Conservation (phyloP, 257 asterid genomes). For the Nicotiana tomentosiformis region DNA sequence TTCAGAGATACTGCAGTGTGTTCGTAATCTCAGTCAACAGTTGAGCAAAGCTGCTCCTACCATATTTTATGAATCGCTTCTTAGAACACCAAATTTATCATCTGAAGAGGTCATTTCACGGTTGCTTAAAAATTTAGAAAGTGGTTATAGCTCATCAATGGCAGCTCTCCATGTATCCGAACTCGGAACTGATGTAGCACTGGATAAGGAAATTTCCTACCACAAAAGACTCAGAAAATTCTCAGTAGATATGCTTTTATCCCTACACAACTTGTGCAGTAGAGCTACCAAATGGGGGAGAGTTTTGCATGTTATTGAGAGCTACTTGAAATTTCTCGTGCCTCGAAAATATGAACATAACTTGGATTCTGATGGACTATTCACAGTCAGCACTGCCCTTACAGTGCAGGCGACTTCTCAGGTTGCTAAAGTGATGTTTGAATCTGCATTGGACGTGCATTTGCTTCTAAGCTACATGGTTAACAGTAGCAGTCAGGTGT, state of each 20-base stretch:
- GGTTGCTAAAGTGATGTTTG: conserved; percentile 84
- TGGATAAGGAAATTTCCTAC: conserved; percentile 67
- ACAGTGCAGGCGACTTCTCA: conserved; percentile 83
- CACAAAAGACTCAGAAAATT: conserved; percentile 82
- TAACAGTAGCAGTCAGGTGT: conserved; percentile 87
- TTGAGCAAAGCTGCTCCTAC: conserved; percentile 86
- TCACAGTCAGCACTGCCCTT: conserved; percentile 43
- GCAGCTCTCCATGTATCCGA: conserved; percentile 55
- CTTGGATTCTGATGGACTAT: conserved; percentile 33
- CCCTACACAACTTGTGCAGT: conserved; percentile 57
- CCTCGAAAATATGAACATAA: conserved; percentile 62
- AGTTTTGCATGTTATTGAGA: conserved; percentile 66
- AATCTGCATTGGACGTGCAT: conserved; percentile 72
- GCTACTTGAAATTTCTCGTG: conserved; percentile 66
- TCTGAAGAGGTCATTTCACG: conserved; percentile 75
- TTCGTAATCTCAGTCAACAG: conserved; percentile 66
- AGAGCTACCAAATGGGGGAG: conserved; percentile 73
- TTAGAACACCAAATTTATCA: conserved; percentile 46
- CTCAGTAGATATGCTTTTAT: conserved; percentile 61
- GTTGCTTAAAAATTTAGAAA: conserved; percentile 63
- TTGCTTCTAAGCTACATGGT: conserved; percentile 80
- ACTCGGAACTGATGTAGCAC: conserved; percentile 72
- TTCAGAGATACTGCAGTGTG: conserved; percentile 63
- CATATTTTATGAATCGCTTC: conserved; percentile 66
- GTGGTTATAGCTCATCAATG: conserved; percentile 61